Evolutionary conservation across 2,329 filamentous ascomycete genomes (phyloP).

Genomic region (Balansia obtecta): DNA sequence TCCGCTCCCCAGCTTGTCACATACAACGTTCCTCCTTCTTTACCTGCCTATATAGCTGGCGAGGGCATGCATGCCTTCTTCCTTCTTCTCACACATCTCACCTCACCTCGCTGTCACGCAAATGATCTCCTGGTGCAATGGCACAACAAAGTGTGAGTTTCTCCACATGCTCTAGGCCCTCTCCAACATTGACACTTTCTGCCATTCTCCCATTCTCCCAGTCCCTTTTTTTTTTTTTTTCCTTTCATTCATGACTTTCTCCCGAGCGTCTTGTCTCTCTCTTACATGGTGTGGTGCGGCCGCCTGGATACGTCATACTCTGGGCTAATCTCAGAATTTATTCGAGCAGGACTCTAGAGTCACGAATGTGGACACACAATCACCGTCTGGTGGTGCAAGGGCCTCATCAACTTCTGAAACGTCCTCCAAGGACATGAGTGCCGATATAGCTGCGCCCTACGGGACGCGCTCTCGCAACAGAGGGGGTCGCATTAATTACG

Average conservation of each 20-base stretch:
- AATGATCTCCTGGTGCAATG: constrained; percentile 25
- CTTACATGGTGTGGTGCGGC: constrained; percentile 1
- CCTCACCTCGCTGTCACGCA: constrained; percentile 21
- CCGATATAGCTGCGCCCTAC: constrained; percentile 55
- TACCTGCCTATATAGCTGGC: constrained; percentile 5
- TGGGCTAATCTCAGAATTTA: constrained; percentile 1
- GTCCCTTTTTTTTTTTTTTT: not conserved
- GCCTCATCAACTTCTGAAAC: constrained; percentile 35
- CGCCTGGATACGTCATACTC: not conserved
- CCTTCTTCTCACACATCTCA: constrained; percentile 15
- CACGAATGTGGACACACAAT: constrained; percentile 21
- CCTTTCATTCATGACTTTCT: not conserved
- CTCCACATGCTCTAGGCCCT: constrained; percentile 1
- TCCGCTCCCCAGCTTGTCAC: not conserved
- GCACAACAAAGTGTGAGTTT: constrained; percentile 26
- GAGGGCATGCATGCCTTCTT: too few species aligned
- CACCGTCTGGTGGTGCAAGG: constrained; percentile 28
- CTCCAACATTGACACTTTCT: constrained; percentile 3
- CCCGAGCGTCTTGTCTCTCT: not conserved
- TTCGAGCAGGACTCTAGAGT: constrained; percentile 21
- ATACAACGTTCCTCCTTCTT: constrained; percentile 6
- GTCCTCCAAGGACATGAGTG: constrained; percentile 35
- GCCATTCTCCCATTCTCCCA: constrained; percentile 2
- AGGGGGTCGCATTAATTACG: constrained; percentile 81
- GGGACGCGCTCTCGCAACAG: constrained; percentile 91